Conservation (phyloP, 2,329 filamentous ascomycete genomes). For the Lachnellula willkommii region DNA sequence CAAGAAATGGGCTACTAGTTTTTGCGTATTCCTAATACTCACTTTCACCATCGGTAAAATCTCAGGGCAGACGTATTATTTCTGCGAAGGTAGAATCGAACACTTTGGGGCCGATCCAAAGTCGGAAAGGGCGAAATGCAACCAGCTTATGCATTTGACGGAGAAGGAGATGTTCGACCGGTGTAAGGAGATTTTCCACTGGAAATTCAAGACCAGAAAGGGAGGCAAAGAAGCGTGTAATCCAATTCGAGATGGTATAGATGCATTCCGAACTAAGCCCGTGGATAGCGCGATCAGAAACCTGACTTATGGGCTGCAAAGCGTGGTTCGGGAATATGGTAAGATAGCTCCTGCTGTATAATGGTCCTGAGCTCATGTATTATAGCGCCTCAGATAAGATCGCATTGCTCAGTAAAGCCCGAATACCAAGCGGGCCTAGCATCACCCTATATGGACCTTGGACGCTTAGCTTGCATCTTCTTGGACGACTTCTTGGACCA, state of each 20-base stretch:
- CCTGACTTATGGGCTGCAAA: slow-evolving; percentile 24
- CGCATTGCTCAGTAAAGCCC: slow-evolving; percentile 10
- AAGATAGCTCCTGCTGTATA: slow-evolving; percentile 8
- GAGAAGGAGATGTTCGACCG: slow-evolving; percentile 29
- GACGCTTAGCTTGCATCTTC: slow-evolving; percentile 28
- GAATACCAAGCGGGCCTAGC: slow-evolving; percentile 5
- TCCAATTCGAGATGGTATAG: slow-evolving; percentile 29
- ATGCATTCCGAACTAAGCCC: slow-evolving; percentile 22
- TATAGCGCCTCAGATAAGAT: slow-evolving; percentile 22
- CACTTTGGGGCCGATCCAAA: slow-evolving; percentile 18
- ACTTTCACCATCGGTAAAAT: slow-evolving; percentile 29
- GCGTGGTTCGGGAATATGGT: slow-evolving; percentile 24
- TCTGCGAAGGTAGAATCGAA: slow-evolving; percentile 22
- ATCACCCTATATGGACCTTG: slow-evolving; percentile 24
- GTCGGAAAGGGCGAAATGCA: slow-evolving; percentile 20
- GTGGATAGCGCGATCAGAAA: slow-evolving; percentile 17
- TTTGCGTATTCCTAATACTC: slow-evolving; percentile 27
- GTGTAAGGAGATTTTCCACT: slow-evolving; percentile 32
- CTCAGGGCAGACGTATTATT: slow-evolving; percentile 19
- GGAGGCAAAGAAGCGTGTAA: slow-evolving; percentile 31
- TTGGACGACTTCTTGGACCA: slow-evolving; percentile 28
- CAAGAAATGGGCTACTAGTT: slow-evolving; percentile 29
- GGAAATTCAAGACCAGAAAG: slow-evolving; percentile 31
- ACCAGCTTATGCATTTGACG: slow-evolving; percentile 22
- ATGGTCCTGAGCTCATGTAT: slow-evolving; percentile 13